Evolutionary conservation across 495 filamentous ascomycete genomes (phyloP), one percentile per base, ranked within the genome.

Genomic region (Hypomontagnella submonticulosa): DNA sequence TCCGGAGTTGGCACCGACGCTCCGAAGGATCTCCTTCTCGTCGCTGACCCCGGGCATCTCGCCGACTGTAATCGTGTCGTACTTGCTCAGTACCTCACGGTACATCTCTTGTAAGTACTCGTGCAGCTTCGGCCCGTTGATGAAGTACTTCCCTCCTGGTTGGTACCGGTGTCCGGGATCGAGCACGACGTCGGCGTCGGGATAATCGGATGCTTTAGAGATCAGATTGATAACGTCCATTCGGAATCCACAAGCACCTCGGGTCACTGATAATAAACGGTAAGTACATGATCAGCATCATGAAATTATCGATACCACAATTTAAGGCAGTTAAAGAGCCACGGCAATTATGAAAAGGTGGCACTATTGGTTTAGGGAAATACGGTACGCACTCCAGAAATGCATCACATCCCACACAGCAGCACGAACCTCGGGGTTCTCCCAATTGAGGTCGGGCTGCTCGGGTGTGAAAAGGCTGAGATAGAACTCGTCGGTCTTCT

Each of bases 391-490:
- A 63, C 59, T 60, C 87, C 87, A 88, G 71, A 88, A 89, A 10
- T 78, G 77, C 75, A 89, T 85, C 11, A 84, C 78, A 23, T 82
- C 80, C 57, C 85, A 82, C 7, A 88, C 83, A 0, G 86, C 87
- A 20, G 82, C 70, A 19, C 84, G 77, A 4, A 88, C 84, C 0
- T 80, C 79, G 0, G 79, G 82, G 23, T 85, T 80, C 50, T 89
- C 85, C 86, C 87, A 89, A 72, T 89, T 89, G 1, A 89, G 76
- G 57, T 89, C 87, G 0, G 87, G 87, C 57, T 89, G 87, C 47
- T 83, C 79, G 0, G 76, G 74, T 0, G 82, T 79, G 63, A 87
- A 89, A 12, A 89, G 74, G 52, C 85, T 82, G 19, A 89, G 79
- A 66, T 88, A 89, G 66, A 86, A 89, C 67, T 89, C 81, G 4